Percentiles rank a stretch among this genome's conserved stretches.
phyloP scores from a whole-genome alignment of 1,284 basidiomycete species.

The Boletus sp. region DNA sequence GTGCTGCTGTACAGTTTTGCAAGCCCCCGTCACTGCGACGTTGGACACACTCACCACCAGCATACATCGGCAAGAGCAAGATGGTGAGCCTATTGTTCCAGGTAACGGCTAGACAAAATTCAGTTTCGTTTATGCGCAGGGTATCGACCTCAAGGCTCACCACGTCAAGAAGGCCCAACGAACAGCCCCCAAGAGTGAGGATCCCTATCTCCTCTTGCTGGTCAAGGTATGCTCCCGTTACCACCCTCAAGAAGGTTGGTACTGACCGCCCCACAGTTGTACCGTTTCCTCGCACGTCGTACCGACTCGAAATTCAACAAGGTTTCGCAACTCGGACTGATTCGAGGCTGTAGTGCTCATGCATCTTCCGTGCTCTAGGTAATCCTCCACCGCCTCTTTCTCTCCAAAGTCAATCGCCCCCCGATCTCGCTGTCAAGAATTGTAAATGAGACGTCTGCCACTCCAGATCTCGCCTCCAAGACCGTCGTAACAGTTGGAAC shows the following conservation, averaged over 20 bases:
- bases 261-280: slow-evolving; percentile 60
- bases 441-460: slow-evolving; percentile 72
- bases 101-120: slow-evolving; percentile 20
- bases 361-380: slow-evolving; percentile 44
- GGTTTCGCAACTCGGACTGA: slow-evolving; percentile 39
- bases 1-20: slow-evolving; percentile 53
- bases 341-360: slow-evolving; percentile 14
- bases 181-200: slow-evolving; percentile 96
- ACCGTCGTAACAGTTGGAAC: slow-evolving; percentile 89
- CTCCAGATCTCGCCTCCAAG: slow-evolving; percentile 73
- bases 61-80: slow-evolving; percentile 56
- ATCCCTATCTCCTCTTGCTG: slow-evolving; percentile 96
- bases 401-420: slow-evolving; percentile 96
- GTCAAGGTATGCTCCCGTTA: slow-evolving; percentile 73
- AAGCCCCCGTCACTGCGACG: slow-evolving; percentile 41
- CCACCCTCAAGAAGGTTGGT: slow-evolving; percentile 4
- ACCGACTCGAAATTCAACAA: slow-evolving; percentile 98
- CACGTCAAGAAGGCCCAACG: slow-evolving; percentile 99
- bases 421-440: slow-evolving; percentile 93
- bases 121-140: slow-evolving; percentile 47
- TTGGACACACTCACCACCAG: slow-evolving; percentile 37
- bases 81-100: slow-evolving; percentile 65
- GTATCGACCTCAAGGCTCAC: slow-evolving; percentile 96
- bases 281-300: slow-evolving; percentile 97
- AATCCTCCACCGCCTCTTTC: slow-evolving; percentile 94